Evolutionary conservation across 1,284 basidiomycete genomes (phyloP).

Genomic region (Meripilus lineatus): DNA sequence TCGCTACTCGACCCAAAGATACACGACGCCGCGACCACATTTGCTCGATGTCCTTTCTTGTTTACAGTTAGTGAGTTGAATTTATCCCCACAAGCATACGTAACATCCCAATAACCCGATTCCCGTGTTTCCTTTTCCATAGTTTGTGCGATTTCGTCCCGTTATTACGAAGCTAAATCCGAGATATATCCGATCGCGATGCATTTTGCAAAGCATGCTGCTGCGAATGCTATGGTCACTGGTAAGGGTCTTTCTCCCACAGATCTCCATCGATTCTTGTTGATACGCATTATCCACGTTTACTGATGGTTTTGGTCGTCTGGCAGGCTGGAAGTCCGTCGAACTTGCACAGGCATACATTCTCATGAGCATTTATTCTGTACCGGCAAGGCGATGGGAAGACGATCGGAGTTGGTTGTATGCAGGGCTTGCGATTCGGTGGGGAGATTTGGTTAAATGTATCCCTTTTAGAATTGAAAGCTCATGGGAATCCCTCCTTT

Average conservation of each 20-base stretch:
- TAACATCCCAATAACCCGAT: no score
- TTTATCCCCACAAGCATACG: no score
- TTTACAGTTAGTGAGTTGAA: constrained; percentile 71
- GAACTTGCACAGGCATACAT: constrained; percentile 61
- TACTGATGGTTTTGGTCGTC: neutral
- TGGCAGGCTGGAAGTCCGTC: constrained; percentile 68
- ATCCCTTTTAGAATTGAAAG: neutral
- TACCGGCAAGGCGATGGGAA: constrained; percentile 77
- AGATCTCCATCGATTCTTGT: neutral
- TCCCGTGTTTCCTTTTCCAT: neutral
- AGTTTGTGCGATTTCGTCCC: constrained; percentile 77
- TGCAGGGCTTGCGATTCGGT: constrained; percentile 76
- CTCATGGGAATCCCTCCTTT: neutral
- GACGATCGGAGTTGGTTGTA: constrained; percentile 82
- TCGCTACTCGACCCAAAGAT: constrained; percentile 68
- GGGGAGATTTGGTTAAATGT: constrained; percentile 8
- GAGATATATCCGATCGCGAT: constrained; percentile 81
- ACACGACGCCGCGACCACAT: constrained; percentile 69
- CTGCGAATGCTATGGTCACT: constrained; percentile 68
- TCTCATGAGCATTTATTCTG: constrained; percentile 73
- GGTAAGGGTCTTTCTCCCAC: constrained; percentile 4
- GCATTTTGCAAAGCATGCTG: constrained; percentile 82
- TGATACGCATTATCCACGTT: neutral
- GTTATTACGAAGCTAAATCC: constrained; percentile 70
- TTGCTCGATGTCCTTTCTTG: constrained; percentile 73